A percentile compares a stretch with the other conserved stretches of the same genome.
These are phyloP conservation scores for Phaeotremella fagi DNA, from an alignment of 768 basidiomycete genomes.

Conservation along the genomic window DNA sequence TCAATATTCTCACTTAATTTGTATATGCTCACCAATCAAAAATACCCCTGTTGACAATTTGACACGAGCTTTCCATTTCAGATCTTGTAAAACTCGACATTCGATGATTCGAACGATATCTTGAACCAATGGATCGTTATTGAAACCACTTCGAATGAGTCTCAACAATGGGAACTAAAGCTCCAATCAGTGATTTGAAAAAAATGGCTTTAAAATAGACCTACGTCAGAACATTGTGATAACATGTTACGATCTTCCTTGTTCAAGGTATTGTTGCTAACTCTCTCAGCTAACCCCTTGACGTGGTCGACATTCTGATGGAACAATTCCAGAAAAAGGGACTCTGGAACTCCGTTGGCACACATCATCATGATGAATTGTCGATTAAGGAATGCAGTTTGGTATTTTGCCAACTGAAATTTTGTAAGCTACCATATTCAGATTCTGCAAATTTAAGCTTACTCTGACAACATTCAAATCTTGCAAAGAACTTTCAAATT, in stretches of 20 bases:
- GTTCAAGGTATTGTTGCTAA: conserved; percentile 11
- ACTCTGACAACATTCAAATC: conserved; percentile 46
- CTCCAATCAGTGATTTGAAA: not conserved
- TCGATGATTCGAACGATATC: conserved; percentile 42
- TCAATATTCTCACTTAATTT: not conserved
- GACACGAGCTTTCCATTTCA: conserved; percentile 45
- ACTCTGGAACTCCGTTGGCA: conserved; percentile 34
- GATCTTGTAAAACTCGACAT: conserved; percentile 41
- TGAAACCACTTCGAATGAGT: conserved; percentile 39
- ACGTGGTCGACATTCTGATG: conserved; percentile 32
- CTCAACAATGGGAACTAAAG: conserved; percentile 37
- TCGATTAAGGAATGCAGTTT: conserved; percentile 43
- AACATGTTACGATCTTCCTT: conserved; percentile 29
- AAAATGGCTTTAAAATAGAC: not conserved
- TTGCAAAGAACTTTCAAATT: conserved; percentile 33
- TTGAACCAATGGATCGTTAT: conserved; percentile 37
- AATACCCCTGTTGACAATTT: conserved; percentile 39
- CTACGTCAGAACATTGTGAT: conserved; percentile 24
- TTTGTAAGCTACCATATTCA: conserved; percentile 1
- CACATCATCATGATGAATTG: conserved; percentile 48
- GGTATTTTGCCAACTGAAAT: conserved; percentile 38
- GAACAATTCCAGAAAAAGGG: conserved; percentile 41
- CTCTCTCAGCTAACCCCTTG: conserved; percentile 29
- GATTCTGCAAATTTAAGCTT: conserved; percentile 8
- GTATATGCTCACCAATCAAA: conserved; percentile 34